Evolutionary conservation across 2,329 filamentous ascomycete species (phyloP).

Genomic region (Immersiporthe knoxdaviesiana): DNA sequence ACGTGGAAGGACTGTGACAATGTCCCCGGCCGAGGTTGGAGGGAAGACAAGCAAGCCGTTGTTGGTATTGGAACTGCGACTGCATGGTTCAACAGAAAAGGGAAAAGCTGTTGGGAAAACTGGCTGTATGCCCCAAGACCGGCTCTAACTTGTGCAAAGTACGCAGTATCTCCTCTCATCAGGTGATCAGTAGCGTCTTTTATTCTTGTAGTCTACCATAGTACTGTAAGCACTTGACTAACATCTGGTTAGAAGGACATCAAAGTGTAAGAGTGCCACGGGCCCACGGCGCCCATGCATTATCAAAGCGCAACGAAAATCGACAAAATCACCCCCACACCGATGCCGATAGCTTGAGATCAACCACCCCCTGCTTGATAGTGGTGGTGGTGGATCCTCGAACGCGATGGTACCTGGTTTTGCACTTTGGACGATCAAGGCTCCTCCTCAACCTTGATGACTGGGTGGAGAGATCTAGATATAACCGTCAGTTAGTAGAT

Average conservation of each 20-base stretch:
- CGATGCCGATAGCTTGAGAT: not conserved
- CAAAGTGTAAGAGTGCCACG: no score
- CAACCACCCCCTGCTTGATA: not conserved
- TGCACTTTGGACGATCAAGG: not conserved
- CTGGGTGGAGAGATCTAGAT: not conserved
- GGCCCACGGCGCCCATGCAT: no score
- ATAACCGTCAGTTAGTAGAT: not conserved
- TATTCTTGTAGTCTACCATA: not conserved
- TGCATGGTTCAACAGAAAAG: no score
- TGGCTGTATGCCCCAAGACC: not conserved
- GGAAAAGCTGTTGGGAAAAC: not conserved
- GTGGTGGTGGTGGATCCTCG: not conserved
- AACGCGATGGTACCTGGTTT: not conserved
- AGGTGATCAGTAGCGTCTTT: not conserved
- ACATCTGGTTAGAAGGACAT: not conserved
- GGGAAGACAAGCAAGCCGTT: no score
- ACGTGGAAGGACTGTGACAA: no score
- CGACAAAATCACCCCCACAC: not conserved
- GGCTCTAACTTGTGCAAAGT: not conserved
- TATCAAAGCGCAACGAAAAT: not conserved
- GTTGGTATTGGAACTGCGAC: no score
- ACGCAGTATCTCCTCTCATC: not conserved
- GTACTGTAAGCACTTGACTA: not conserved
- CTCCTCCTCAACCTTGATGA: not conserved
- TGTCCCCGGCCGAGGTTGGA: no score